Base-by-base conservation (phyloP, 2,329 filamentous ascomycete genomes). In the Drechslera avenae region DNA sequence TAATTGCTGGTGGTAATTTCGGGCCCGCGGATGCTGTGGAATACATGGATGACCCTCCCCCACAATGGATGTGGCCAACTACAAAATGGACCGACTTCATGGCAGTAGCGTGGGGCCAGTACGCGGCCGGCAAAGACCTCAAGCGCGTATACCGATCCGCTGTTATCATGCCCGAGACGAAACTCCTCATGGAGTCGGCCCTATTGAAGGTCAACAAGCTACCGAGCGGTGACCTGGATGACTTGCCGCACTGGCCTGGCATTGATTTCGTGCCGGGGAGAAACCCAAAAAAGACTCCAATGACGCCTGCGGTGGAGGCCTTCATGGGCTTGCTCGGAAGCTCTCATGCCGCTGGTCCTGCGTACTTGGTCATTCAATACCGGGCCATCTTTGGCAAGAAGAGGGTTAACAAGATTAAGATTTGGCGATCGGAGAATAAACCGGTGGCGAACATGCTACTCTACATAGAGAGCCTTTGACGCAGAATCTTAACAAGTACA, bases 81-180 rank as follows among this genome's bases (percentile, higher is more conserved):
- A 48, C 45, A 48, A 48, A 42, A 41, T 48, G 31, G 45, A 48
- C 45, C 30, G 37, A 48, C 45, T 19, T 48, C 37, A 42, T 48
- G 19, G 45, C 45, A 48, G 37, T 42, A 35, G 12, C 13, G 31
- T 48, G 31, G 45, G 32, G 31, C 31, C 19, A 48, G 45, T 36
- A 48, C 19, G 45, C 37, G 31, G 31, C 45, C 31, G 31, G 45
- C n/a, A 42, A 42, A 36, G 37, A 41, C 45, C 45, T 48, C 37
- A 48, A 48, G 45, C 45, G 37, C 45, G 45, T 48, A 41, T 48
- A 42, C 37, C 31, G 37, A 48, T 48, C 45, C 19, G 18, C 1
- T 31, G 31, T 48, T 31, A 31, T 36, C 21, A 41, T 36, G 19
- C 6, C 14, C 9, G 31, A 48, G 19, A 41, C 37, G 37, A 48